A percentile compares a stretch with the other conserved stretches of the same genome.
Conservation (phyloP, 2,329 filamentous ascomycete species). For the Pseudovirgaria hyperparasitica region DNA sequence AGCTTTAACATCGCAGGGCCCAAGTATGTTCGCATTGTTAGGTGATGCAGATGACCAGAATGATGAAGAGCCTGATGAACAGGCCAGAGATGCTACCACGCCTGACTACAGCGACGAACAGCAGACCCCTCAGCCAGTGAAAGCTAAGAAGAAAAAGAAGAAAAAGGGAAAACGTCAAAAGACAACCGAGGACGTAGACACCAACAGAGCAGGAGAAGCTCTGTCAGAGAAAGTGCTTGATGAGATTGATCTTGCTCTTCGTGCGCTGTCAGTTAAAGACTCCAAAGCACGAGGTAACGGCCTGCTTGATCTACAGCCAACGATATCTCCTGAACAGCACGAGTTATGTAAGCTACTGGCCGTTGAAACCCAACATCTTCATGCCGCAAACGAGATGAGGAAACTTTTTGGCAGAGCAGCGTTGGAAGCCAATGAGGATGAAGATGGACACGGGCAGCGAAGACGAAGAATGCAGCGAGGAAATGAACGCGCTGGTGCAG, state of each 20-base stretch:
- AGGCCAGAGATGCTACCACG: slow-evolving; percentile 23
- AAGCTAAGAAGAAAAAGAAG: slow-evolving; percentile 14
- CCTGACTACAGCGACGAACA: too few species aligned
- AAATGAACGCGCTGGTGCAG: slow-evolving; percentile 45
- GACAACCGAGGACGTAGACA: slow-evolving; percentile 22
- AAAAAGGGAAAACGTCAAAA: slow-evolving; percentile 6
- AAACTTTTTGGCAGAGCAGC: slow-evolving; percentile 56
- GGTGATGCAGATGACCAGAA: slow-evolving; percentile 26
- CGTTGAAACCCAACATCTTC: slow-evolving; percentile 61
- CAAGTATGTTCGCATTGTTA: slow-evolving; percentile 35
- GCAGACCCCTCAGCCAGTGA: slow-evolving; percentile 14
- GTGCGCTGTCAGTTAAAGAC: slow-evolving; percentile 39
- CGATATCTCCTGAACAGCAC: slow-evolving; percentile 27
- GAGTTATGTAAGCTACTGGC: slow-evolving; percentile 42
- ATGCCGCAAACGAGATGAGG: slow-evolving; percentile 85
- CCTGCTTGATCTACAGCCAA: slow-evolving; percentile 9
- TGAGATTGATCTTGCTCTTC: slow-evolving; percentile 54
- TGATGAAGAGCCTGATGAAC: slow-evolving; percentile 22
- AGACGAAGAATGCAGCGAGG: slow-evolving; percentile 43
- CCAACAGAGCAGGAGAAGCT: slow-evolving; percentile 35
- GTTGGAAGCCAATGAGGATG: slow-evolving; percentile 43
- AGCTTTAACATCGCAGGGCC: slow-evolving; percentile 17
- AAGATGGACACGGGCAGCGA: slow-evolving; percentile 33
- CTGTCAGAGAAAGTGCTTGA: slow-evolving; percentile 29
- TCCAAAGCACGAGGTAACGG: slow-evolving; percentile 9